Evolutionary conservation across 192 early-diverging fungal species (phyloP).

Genomic region (Geranomyces michiganensis): DNA sequence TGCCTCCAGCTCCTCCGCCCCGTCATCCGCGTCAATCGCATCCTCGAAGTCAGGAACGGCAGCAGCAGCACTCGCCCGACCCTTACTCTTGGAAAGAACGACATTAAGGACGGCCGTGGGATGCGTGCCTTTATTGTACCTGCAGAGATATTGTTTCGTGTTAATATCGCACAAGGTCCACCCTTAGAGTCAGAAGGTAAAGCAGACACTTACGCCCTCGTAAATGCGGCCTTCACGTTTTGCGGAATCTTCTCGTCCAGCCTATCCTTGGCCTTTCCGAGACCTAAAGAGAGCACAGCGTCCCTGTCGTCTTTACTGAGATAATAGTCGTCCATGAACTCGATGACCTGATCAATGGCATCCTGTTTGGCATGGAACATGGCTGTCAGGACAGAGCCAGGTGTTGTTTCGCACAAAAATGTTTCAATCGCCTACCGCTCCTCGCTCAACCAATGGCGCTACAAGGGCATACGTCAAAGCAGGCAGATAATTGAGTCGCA

Average conservation of each 20-base stretch:
- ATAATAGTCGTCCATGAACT: constrained; percentile 91
- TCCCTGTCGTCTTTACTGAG: constrained; percentile 88
- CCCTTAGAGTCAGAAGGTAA: background rate
- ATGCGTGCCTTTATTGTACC: constrained; percentile 68
- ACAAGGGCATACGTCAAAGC: constrained; percentile 59
- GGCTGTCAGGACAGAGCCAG: constrained; percentile 9
- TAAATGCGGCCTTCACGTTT: constrained; percentile 77
- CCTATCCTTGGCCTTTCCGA: constrained; percentile 51
- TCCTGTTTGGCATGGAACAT: constrained; percentile 36
- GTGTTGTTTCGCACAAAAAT: constrained; percentile 32
- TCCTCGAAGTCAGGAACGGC: constrained; percentile 61
- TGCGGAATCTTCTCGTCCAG: constrained; percentile 53
- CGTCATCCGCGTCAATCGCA: constrained; percentile 59
- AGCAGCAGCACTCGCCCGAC: background rate
- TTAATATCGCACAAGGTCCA: background rate
- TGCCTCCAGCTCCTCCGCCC: constrained; percentile 42
- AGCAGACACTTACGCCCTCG: constrained; percentile 41
- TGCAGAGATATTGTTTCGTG: no score
- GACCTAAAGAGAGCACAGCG: constrained; percentile 77
- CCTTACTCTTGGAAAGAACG: constrained; percentile 33
- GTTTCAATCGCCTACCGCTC: constrained; percentile 30
- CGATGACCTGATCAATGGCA: constrained; percentile 73
- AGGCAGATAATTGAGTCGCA: constrained; percentile 86
- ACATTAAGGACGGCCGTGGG: constrained; percentile 62
- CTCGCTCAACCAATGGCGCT: constrained; percentile 53